These are phyloP conservation scores for Ophiorrhiza pumila DNA, from an alignment of 257 asterid species.

Conservation along the genomic window DNA sequence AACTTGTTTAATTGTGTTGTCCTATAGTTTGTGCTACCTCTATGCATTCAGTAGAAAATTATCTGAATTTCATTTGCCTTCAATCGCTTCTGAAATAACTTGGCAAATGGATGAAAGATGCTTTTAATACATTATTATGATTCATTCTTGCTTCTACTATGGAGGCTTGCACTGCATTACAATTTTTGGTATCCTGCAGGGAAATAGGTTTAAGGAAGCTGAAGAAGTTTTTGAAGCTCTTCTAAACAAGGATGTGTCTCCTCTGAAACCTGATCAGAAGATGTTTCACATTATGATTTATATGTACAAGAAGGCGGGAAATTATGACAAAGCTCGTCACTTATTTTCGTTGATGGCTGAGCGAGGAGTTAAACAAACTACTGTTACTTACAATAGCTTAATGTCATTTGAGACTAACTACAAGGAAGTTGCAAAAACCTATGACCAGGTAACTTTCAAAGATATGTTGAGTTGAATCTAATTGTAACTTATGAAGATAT, in stretches of 20 bases:
- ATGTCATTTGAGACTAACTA: conserved; percentile 90
- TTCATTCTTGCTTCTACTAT: neutral
- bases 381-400: conserved; percentile 89
- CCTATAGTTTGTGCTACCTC: neutral
- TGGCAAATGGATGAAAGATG: neutral
- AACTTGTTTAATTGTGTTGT: neutral
- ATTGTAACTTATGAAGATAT: neutral
- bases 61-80: neutral
- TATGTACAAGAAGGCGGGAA: conserved; percentile 80
- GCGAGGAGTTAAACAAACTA: conserved; percentile 58
- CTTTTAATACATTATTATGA: neutral
- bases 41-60: neutral
- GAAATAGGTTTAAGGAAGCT: conserved; percentile 74
- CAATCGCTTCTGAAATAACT: neutral
- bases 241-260: conserved; percentile 51
- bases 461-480: neutral
- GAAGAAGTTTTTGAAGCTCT: conserved; percentile 79
- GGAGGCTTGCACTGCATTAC: conserved; percentile 4
- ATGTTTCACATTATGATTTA: conserved; percentile 99
- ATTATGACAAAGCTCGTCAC: conserved; percentile 81
- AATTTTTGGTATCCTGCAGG: conserved; percentile 48
- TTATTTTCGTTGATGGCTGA: conserved; percentile 68
- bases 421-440: conserved; percentile 89
- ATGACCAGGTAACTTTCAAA: conserved; percentile 65
- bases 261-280: conserved; percentile 90